Conservation (phyloP, 371 early-diverging fungal species). For the Mortierella sp. region DNA sequence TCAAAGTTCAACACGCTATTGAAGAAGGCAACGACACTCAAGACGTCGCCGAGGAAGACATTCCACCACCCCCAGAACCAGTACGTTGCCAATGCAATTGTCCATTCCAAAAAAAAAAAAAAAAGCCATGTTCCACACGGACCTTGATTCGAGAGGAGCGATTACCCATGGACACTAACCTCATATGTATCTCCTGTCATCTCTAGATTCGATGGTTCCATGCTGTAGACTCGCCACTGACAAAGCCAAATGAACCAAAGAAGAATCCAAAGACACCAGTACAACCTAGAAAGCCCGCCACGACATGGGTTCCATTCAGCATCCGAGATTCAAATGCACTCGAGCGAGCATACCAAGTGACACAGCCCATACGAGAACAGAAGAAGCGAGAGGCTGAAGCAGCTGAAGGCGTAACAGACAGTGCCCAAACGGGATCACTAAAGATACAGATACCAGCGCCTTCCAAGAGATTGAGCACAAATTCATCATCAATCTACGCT, state of each 20-base stretch:
- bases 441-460: background rate
- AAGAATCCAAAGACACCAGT: constrained; percentile 30
- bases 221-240: constrained; percentile 49
- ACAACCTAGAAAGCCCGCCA: constrained; percentile 48
- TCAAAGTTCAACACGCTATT: background rate
- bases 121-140: background rate
- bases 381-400: background rate
- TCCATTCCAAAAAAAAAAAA: background rate
- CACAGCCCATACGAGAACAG: constrained; percentile 26
- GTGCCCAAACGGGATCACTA: background rate
- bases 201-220: constrained; percentile 56
- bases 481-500: background rate
- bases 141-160: background rate
- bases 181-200: background rate
- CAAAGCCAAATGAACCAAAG: constrained; percentile 48
- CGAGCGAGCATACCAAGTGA: constrained; percentile 64
- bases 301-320: constrained; percentile 73
- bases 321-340: constrained; percentile 70
- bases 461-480: background rate
- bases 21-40: background rate
- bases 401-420: constrained; percentile 6
- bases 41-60: constrained; percentile 1
- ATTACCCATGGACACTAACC: background rate
- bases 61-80: constrained; percentile 39
- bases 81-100: constrained; percentile 18